Base-by-base conservation (phyloP, 257 asterid species). In the Solanum bulbocastanum region DNA sequence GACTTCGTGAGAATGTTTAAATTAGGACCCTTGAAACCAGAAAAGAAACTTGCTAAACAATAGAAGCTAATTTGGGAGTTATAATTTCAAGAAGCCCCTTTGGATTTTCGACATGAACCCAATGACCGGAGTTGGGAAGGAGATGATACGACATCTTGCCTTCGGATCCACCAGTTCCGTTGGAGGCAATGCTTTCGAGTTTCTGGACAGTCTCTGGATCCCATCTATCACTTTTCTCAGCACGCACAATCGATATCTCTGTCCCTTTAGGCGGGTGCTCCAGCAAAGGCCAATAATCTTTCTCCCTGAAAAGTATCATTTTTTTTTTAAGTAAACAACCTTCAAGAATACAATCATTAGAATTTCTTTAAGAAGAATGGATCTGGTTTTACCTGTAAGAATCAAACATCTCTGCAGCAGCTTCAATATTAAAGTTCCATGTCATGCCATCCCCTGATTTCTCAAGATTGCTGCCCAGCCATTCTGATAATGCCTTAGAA, bases 81-180 rank as follows among this genome's bases (percentile, higher is more conserved):
- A 97, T 84, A 62, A 95, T 94, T 86, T 95, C 94, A 66, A 97
- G 94, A 91, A 97, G 98, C 27, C 99, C 99, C 84, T 93, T 96
- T 5, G 99, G 98, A 86, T 97, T 97, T 75, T 97, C 99, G 23
- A 94, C 97, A 87, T 97, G 99, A 94, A 97, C 99, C 99, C 99
- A 97, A 83, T 95, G 99, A 20, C 99, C 99, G 0, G 99, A 92
- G 58, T 94, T 93, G 36, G 96, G 98, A 73, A 97, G 96, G 85
- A 96, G 90, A 86, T 95, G 94, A 89, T 92, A 87, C 3, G 92
- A 92, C 78, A 95, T 88, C 87, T 90, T 94, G 87, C 98, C 98
- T 82, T 90, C 94, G 44, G 82, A 86, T 91, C 88, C 94, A 90
- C 83, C 88, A 16, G 35, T 87, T 74, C 88, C 87, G 84, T 87